These are phyloP conservation scores for Priceomyces fermenticarens DNA, from an alignment of 805 yeast genomes.

Conservation along the genomic window DNA sequence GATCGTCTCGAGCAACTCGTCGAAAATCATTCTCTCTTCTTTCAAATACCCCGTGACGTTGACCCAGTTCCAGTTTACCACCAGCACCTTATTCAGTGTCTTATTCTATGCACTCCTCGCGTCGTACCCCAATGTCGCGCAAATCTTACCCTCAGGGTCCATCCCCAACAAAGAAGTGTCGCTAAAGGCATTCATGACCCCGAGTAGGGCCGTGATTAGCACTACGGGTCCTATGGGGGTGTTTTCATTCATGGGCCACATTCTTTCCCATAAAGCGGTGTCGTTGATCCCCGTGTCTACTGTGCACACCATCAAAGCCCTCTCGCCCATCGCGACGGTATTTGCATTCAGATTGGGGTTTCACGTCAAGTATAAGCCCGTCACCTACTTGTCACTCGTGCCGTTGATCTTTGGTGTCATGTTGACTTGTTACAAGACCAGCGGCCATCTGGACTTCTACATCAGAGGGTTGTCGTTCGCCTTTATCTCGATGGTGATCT, in stretches of 20 bases:
- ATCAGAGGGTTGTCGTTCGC: slow-evolving; percentile 47
- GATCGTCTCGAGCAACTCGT: slow-evolving; percentile 76
- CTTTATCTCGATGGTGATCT: slow-evolving; percentile 57
- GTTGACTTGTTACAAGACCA: slow-evolving; percentile 61
- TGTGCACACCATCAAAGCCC: slow-evolving; percentile 91
- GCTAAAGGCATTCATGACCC: slow-evolving; percentile 45
- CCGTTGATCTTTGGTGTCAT: slow-evolving; percentile 86
- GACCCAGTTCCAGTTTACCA: slow-evolving; percentile 80
- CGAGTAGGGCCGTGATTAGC: slow-evolving; percentile 48
- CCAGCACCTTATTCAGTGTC: slow-evolving; percentile 64
- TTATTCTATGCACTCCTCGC: slow-evolving; percentile 15
- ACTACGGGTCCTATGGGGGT: slow-evolving; percentile 92
- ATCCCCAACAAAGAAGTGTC: slow-evolving; percentile 37
- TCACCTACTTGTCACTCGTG: slow-evolving; percentile 74
- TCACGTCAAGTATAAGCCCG: slow-evolving; percentile 50
- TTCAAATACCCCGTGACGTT: slow-evolving; percentile 84
- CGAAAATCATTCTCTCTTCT: slow-evolving; percentile 68
- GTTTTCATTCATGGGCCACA: slow-evolving; percentile 90
- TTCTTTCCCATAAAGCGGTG: slow-evolving; percentile 90
- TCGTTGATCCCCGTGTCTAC: slow-evolving; percentile 88
- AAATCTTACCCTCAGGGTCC: slow-evolving; percentile 44
- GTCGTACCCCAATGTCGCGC: slow-evolving; percentile 22
- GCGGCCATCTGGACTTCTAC: slow-evolving; percentile 26
- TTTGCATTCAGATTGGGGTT: slow-evolving; percentile 66
- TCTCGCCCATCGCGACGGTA: slow-evolving; percentile 88